A percentile compares a stretch with the other conserved stretches of the same genome.
Conservation (phyloP, 768 basidiomycete species). For the Serendipita sp. region DNA sequence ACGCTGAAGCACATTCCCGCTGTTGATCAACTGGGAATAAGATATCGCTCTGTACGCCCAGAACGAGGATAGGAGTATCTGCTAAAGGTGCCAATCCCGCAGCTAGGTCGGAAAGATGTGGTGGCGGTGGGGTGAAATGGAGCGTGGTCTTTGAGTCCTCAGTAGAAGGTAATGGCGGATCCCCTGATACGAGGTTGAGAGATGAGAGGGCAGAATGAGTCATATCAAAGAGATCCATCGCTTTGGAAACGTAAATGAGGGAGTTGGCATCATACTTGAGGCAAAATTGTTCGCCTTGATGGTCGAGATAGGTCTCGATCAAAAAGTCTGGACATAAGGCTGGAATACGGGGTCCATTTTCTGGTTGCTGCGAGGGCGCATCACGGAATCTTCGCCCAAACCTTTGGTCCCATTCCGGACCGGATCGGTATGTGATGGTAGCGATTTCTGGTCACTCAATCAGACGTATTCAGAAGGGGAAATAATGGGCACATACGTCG, state of each 20-base stretch:
- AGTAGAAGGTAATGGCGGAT: conserved; percentile 14
- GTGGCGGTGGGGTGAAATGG: conserved; percentile 53
- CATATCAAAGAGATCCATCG: conserved; percentile 99
- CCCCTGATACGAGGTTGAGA: conserved; percentile 35
- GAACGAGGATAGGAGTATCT: conserved; percentile 64
- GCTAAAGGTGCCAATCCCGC: conserved; percentile 59
- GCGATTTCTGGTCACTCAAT: conserved; percentile 60
- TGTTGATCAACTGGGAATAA: conserved; percentile 96
- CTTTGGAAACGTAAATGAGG: conserved; percentile 95
- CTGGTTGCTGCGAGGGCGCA: conserved; percentile 21
- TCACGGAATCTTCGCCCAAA: conserved; percentile 65
- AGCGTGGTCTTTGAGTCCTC: conserved; percentile 35
- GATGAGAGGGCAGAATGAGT: conserved; percentile 56
- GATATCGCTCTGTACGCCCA: conserved; percentile 94
- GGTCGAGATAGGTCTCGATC: conserved; percentile 97
- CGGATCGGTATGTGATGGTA: conserved; percentile 96
- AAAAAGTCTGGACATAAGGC: conserved; percentile 92
- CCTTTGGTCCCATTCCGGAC: conserved; percentile 98
- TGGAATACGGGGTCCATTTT: conserved; percentile 30
- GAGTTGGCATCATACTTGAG: conserved; percentile 99
- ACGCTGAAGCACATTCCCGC: conserved; percentile 70
- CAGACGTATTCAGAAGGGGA: background rate
- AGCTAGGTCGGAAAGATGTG: conserved; percentile 61
- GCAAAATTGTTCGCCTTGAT: conserved; percentile 93
- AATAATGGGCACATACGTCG: conserved; percentile 44